Evolutionary conservation across 176 grass and related monocot genomes (phyloP).

Genomic region (Phoenix roebelenii): DNA sequence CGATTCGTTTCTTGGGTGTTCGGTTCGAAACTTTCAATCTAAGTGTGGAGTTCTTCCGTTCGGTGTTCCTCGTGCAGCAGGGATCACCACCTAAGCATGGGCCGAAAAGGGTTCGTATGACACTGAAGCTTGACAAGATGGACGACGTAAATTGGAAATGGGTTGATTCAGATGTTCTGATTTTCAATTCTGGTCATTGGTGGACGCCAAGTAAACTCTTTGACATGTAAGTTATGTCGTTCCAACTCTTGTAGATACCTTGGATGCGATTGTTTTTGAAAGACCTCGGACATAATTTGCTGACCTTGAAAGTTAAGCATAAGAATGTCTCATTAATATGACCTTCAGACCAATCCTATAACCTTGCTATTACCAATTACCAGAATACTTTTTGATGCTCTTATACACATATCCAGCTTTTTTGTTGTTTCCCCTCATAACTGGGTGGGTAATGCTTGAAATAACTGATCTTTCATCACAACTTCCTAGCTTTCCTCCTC

Average conservation of each 20-base stretch:
- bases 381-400: too few relatives aligned
- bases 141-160: constrained; percentile 63
- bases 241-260: neutral
- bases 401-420: too few relatives aligned
- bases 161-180: constrained; percentile 60
- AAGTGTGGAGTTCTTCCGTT: constrained; percentile 78
- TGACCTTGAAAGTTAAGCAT: too few relatives aligned
- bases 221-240: constrained; percentile 74
- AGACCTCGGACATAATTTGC: too few relatives aligned
- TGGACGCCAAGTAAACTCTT: constrained; percentile 97
- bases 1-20: constrained; percentile 74
- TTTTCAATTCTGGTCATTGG: constrained; percentile 99
- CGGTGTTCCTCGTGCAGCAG: constrained; percentile 80
- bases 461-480: too few relatives aligned
- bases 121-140: constrained; percentile 79
- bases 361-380: too few relatives aligned
- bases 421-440: too few relatives aligned
- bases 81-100: constrained; percentile 33
- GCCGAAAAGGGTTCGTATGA: constrained; percentile 35
- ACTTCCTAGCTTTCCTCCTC: too few relatives aligned
- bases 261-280: too few relatives aligned
- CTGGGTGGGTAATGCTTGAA: too few relatives aligned
- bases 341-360: too few relatives aligned
- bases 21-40: constrained; percentile 68
- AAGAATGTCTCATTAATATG: too few relatives aligned